phyloP scores from a whole-genome alignment of 1,284 basidiomycete species.

The Malassezia globosa region DNA sequence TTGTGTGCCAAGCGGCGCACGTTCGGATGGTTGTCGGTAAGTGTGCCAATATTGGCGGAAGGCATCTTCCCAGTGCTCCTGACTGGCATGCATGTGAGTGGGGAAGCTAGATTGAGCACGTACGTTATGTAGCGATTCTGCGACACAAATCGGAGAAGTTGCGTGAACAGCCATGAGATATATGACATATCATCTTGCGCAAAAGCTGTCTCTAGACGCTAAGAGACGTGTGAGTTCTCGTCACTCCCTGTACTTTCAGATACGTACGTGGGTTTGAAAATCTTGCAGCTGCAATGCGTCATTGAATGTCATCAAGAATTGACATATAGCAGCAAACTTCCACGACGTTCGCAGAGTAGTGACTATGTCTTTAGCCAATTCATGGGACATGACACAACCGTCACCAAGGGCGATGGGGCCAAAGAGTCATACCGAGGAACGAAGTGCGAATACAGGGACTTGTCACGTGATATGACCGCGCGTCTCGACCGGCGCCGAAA shows the following conservation, averaged over 20 bases:
- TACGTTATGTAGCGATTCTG: neutral
- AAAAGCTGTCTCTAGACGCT: slow-evolving; percentile 47
- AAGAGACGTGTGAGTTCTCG: neutral
- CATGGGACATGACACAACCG: neutral
- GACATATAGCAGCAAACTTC: slow-evolving; percentile 45
- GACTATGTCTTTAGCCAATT: neutral
- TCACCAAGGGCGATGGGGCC: neutral
- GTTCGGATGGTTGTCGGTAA: slow-evolving; percentile 19
- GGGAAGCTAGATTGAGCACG: neutral
- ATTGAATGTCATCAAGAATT: slow-evolving; percentile 44
- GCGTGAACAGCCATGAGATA: neutral
- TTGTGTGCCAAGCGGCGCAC: slow-evolving; percentile 21
- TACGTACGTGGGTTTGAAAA: slow-evolving; percentile 35
- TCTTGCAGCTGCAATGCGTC: slow-evolving; percentile 42
- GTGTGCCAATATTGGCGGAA: slow-evolving; percentile 23
- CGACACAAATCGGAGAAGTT: slow-evolving; percentile 1
- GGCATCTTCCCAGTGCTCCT: slow-evolving; percentile 28
- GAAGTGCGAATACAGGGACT: too few relatives aligned
- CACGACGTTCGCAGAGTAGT: slow-evolving; percentile 28
- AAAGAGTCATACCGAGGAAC: too few relatives aligned
- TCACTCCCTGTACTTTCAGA: neutral
- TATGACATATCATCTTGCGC: neutral
- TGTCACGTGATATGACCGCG: too few relatives aligned
- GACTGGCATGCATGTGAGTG: slow-evolving; percentile 1
- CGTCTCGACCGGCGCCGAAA: too few relatives aligned